Conservation (phyloP, 2,329 filamentous ascomycete species). For the Alternaria angustiovoidea region DNA sequence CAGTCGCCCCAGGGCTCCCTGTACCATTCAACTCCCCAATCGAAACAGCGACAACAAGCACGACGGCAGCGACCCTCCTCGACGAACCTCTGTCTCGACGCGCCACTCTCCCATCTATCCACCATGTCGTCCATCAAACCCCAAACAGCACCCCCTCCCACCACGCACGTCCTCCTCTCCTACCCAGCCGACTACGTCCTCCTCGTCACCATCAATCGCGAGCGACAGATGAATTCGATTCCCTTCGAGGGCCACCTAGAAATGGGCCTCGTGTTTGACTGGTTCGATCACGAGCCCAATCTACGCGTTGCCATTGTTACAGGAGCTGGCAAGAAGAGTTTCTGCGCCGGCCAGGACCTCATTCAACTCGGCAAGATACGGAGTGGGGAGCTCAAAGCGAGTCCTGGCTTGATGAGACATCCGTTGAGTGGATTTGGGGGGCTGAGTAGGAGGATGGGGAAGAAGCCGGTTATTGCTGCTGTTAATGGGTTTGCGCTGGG, state of each 20-base stretch:
- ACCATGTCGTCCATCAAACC: conserved; percentile 40
- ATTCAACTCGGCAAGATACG: conserved; percentile 54
- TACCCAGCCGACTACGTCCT: conserved; percentile 60
- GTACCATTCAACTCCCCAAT: not conserved
- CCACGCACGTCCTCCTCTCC: conserved; percentile 50
- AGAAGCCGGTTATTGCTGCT: conserved; percentile 68
- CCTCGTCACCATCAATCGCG: conserved; percentile 63
- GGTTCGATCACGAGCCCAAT: conserved; percentile 62
- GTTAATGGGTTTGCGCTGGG: conserved; percentile 67
- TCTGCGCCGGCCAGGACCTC: conserved; percentile 65
- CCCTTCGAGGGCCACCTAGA: conserved; percentile 57
- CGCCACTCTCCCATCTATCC: not conserved
- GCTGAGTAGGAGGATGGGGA: conserved; percentile 63
- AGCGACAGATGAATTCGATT: conserved; percentile 58
- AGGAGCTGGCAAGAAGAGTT: conserved; percentile 61
- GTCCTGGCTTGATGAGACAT: conserved; percentile 45
- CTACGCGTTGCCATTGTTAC: conserved; percentile 59
- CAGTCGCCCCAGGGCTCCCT: not conserved
- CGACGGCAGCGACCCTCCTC: too few relatives aligned
- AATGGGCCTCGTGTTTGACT: conserved; percentile 59
- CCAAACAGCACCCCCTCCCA: conserved; percentile 40
- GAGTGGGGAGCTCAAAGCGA: conserved; percentile 32
- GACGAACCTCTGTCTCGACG: not conserved
- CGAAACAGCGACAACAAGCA: not conserved
- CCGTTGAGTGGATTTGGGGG: conserved; percentile 63